phyloP scores from a whole-genome alignment of 768 basidiomycete species.

The Lactifluus volemus region DNA sequence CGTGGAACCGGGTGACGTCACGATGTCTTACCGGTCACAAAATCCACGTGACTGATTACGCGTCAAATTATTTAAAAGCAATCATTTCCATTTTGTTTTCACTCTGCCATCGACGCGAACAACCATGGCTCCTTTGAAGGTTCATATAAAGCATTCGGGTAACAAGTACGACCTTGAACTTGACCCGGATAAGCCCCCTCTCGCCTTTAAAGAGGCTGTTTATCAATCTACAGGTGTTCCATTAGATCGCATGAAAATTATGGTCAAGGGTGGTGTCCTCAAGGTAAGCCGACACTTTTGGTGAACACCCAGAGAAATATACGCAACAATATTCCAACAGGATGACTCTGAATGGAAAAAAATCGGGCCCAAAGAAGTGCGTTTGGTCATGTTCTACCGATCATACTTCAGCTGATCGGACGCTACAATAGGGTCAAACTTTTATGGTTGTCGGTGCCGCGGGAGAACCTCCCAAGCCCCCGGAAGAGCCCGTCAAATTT shows the following conservation, averaged over 20 bases:
- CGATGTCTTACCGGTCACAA: background rate
- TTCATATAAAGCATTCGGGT: constrained; percentile 87
- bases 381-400: constrained; percentile 20
- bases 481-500: constrained; percentile 69
- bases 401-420: background rate
- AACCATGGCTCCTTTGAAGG: constrained; percentile 57
- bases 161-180: constrained; percentile 65
- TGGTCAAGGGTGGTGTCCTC: constrained; percentile 86
- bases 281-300: constrained; percentile 46
- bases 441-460: constrained; percentile 93
- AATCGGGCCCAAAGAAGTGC: constrained; percentile 71
- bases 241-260: constrained; percentile 90
- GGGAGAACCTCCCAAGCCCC: constrained; percentile 85
- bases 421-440: constrained; percentile 59
- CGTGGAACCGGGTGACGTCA: constrained; percentile 1
- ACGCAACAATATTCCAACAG: constrained; percentile 28
- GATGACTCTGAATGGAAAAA: constrained; percentile 85
- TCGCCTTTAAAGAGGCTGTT: constrained; percentile 75
- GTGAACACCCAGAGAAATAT: background rate
- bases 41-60: constrained; percentile 9
- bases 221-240: constrained; percentile 82
- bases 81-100: background rate
- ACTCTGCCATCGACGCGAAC: background rate
- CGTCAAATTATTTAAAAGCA: background rate
- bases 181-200: constrained; percentile 59